Evolutionary conservation across 805 yeast genomes (phyloP).

Genomic region (Schwanniomyces vanrijiae): DNA sequence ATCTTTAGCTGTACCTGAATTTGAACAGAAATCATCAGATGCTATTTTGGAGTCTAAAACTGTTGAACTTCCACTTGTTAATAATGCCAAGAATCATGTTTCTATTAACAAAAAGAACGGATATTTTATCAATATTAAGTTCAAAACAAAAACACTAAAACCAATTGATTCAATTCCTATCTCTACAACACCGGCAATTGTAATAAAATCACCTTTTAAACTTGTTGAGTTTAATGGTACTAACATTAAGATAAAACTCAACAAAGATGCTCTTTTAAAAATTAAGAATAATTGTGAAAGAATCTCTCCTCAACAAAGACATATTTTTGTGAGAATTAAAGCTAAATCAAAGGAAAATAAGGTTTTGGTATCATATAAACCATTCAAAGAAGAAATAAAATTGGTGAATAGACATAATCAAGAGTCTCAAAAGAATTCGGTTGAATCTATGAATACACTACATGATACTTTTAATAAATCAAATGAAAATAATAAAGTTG

Average conservation of each 20-base stretch:
- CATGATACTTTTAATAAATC: not conserved
- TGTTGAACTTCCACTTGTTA: not conserved
- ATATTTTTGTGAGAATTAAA: not conserved
- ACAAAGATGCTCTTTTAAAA: not conserved
- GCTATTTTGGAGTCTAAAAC: conserved; percentile 1
- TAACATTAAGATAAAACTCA: not conserved
- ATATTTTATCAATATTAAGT: not conserved
- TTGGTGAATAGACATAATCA: not conserved
- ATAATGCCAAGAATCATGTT: not conserved
- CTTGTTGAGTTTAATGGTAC: conserved; percentile 3
- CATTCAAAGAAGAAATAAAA: not conserved
- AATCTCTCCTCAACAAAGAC: not conserved
- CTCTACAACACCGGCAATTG: not conserved
- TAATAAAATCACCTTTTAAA: not conserved
- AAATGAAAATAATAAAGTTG: not conserved
- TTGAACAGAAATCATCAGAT: too few species aligned
- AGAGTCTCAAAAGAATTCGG: not conserved
- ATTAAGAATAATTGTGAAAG: not conserved
- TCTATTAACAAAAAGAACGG: not conserved
- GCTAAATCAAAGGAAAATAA: not conserved
- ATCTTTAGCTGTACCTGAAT: not conserved
- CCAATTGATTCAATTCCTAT: not conserved
- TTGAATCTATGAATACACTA: not conserved
- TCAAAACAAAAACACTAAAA: not conserved
- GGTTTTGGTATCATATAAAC: not conserved